Base-by-base conservation (phyloP, 495 filamentous ascomycete genomes). In the Lophiotrema nucula region DNA sequence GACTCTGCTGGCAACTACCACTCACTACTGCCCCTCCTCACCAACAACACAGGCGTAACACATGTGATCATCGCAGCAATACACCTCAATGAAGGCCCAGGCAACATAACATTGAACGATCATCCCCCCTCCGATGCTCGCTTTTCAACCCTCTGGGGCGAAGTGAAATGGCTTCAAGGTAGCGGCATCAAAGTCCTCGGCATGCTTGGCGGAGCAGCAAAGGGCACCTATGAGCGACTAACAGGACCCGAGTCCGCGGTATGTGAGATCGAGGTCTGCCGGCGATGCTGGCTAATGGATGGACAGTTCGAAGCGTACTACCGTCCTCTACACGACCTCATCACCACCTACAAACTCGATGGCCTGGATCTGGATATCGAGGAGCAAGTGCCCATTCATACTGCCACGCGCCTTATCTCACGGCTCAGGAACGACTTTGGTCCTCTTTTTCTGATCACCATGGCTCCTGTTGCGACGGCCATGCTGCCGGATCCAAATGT, bases 351-450 rank as follows among this genome's bases (percentile, higher is more conserved):
- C 62, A 43, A 44, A 21, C 54, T 78, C 37, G 67, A 76, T 31
- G 75, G 75, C 13, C 46, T 77, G 12, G 75, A 76, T 54, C 70
- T 77, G 22, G 73, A 77, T 47, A 63, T 77, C 50, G 74, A 77
- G 69, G 75, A 76, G 60, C 21, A 50, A n/a, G 65, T 70, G 21
- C 45, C 69, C 1, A 56, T 77, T 41, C 35, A 46, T 21, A 62
- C 65, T 5, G 46, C 58, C 2, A 49, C 68, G 3, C 70, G 72
- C 33, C 68, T 78, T 24, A 65, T 78, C 43, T 56, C 62, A 44
- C 67, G 70, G 12, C 64, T 78, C 11, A 67, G 72, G 21, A 44
- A 54, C 0, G 75, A 78, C 65, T 70, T 78, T 38, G 74, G 74
- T 4, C 64, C 72, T 1, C n/a, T 25, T n/a, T 78, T 77, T 60